These are phyloP conservation scores for Phytophthora idaei DNA, from an alignment of 352 stramenopile species.

Conservation along the genomic window DNA sequence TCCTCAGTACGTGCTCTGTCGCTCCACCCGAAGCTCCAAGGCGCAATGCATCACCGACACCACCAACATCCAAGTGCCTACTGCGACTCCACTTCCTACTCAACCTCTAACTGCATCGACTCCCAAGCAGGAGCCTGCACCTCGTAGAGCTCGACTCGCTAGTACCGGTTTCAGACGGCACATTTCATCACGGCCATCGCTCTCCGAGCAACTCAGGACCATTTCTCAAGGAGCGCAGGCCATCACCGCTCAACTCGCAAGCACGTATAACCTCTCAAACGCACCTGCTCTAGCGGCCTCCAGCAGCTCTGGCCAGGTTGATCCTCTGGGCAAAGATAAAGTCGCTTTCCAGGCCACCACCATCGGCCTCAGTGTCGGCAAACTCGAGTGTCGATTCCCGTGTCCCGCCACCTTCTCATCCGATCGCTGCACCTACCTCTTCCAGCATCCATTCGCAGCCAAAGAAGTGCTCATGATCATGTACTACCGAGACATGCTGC, in stretches of 20 bases:
- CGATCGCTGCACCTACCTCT: slow-evolving; percentile 69
- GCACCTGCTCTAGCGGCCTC: slow-evolving; percentile 5
- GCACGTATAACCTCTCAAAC: slow-evolving; percentile 46
- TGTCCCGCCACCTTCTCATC: slow-evolving; percentile 56
- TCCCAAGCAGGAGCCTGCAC: slow-evolving; percentile 5
- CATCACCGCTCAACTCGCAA: slow-evolving; percentile 58
- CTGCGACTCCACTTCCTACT: not conserved
- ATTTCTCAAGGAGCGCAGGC: slow-evolving; percentile 57
- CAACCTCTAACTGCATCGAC: slow-evolving; percentile 4
- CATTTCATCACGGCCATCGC: slow-evolving; percentile 42
- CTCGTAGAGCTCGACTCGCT: slow-evolving; percentile 9
- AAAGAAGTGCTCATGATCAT: slow-evolving; percentile 80
- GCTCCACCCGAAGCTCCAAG: slow-evolving; percentile 17
- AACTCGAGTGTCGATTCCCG: slow-evolving; percentile 68
- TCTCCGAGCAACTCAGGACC: slow-evolving; percentile 66
- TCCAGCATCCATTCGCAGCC: slow-evolving; percentile 71
- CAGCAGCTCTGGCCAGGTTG: not conserved
- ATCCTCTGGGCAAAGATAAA: not conserved
- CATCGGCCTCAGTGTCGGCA: slow-evolving; percentile 50
- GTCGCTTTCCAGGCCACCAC: slow-evolving; percentile 53
- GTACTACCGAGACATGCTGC: slow-evolving; percentile 75
- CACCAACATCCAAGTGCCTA: not conserved
- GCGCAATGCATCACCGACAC: slow-evolving; percentile 5
- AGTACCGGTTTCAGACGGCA: not conserved
- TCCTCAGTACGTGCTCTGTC: slow-evolving; percentile 58